Evolutionary conservation across 2,329 filamentous ascomycete genomes (phyloP), one percentile per base, ranked within the genome.

Genomic region (Colletotrichum falcatum): DNA sequence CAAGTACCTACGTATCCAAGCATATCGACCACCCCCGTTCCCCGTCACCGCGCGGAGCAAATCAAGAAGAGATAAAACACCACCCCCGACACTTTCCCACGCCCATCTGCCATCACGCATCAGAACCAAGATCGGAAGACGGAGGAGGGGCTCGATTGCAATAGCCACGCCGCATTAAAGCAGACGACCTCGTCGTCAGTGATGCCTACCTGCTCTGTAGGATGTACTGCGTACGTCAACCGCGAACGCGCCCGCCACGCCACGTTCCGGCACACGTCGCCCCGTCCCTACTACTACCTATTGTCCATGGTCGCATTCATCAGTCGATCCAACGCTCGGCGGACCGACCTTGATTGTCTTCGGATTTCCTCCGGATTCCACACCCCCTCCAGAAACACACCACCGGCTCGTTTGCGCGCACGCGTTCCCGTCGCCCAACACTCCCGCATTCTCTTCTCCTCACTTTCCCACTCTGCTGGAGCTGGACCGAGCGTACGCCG

Each of bases 401-500:
- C 33, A 35, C 9, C 5, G 42, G 30, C 39, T 48, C 14, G 58
- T 48, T 61, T 61, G 44, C 42, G 44, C 42, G 58, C 58, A 48
- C 26, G 23, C 58, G 48, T 60, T 54, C 51, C 53, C 23, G 30
- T 55, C 53, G 23, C 20, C 20, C n/a, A n/a, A 23, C 53, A 23
- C 53, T 37, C 11, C 33, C 53, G 55, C 37, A 44, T 44, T 49
- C 59, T 49, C 59, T 37, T 46, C 46, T 30, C 44, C 44, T 61
- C 39, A 53, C 44, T 39, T 39, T 60, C n/a, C 55, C 51, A 23
- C 16, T 44, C 46, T 18, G 35, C 35, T 62, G 6, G 58, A 53
- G 67, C 64, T 67, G 67, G 63, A 66, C 67, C 67, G 67, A 70
- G 67, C 67, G 56, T 49, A 42, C 35, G 35, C 56, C 33, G 51